Base-by-base conservation (phyloP, 2,329 filamentous ascomycete genomes). In the Pseudogymnoascus pannorum region DNA sequence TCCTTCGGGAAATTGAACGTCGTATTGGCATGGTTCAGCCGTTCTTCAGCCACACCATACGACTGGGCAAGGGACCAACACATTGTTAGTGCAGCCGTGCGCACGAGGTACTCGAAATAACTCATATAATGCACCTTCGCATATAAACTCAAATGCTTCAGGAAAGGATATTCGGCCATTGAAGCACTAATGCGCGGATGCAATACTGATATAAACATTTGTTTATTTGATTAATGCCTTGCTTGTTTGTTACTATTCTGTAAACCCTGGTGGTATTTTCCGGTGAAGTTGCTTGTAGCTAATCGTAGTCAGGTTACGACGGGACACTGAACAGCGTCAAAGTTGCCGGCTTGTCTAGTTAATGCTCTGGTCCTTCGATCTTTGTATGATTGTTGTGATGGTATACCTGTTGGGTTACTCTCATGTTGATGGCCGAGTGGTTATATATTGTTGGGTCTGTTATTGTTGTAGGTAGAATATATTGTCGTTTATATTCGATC, bases 21-120 rank as follows among this genome's bases (percentile, higher is more conserved):
- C 48, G 48, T 54, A 54, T 54, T 54, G 48, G 16, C 48, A 54
- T 54, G 48, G 48, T 54, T 33, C 48, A 54, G 48, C 48, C 48
- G 48, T 29, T 31, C 24, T n/a, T 54, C 48, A 54, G 48, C 48
- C 48, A 54, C 48, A 54, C 48, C 48, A 54, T 11, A 54, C 24
- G 48, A 31, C 48, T 54, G 48, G 48, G 24, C 26, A 54, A 54
- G 48, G 48, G 48, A 33, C 48, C 48, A 54, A 54, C 48, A 20
- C 24, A 18, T 54, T 54, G 48, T 54, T 54, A 54, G 48, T 20
- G 16, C 48, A 54, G 24, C 48, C 48, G 48, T 54, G 48, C 48
- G 44, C 48, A 12, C 14, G 9, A 54, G 24, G 48, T 54, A 18
- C 48, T 54, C 48, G 26, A 54, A 54, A 54, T 54, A 54, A 54